Percentiles rank a stretch among this genome's conserved stretches.
Conservation (phyloP, 2,329 filamentous ascomycete species). For the Pestalotiopsis sp. region DNA sequence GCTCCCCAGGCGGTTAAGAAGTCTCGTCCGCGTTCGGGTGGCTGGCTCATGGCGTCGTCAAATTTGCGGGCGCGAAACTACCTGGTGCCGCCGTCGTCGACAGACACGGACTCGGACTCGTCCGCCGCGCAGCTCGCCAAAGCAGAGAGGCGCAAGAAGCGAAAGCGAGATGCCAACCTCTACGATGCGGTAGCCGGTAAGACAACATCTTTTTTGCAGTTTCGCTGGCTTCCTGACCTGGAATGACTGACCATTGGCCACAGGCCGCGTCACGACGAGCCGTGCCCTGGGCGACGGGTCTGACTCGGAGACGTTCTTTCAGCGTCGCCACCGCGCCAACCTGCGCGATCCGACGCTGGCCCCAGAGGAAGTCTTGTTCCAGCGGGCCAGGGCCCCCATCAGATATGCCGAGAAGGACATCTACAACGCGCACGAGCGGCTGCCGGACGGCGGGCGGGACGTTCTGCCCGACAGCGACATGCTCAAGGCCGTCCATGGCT, state of each 20-base stretch:
- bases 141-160: conserved; percentile 22
- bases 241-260: background rate
- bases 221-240: background rate
- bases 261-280: conserved; percentile 39
- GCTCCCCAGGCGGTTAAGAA: background rate
- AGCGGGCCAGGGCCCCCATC: conserved; percentile 62
- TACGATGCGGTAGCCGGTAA: conserved; percentile 76
- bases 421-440: conserved; percentile 67
- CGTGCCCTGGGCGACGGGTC: conserved; percentile 25
- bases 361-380: conserved; percentile 74
- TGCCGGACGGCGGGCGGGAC: conserved; percentile 46
- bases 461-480: conserved; percentile 70
- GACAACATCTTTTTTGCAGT: conserved; percentile 14
- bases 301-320: conserved; percentile 17
- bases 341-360: conserved; percentile 46
- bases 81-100: conserved; percentile 18
- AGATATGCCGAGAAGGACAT: conserved; percentile 73
- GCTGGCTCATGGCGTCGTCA: conserved; percentile 24
- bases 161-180: conserved; percentile 51
- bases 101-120: conserved; percentile 18
- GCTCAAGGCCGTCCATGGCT: conserved; percentile 69
- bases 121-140: conserved; percentile 22
- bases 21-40: conserved; percentile 16
- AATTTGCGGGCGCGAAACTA: conserved; percentile 21
- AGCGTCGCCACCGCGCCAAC: conserved; percentile 22